Evolutionary conservation across 169 alveolate genomes (phyloP), one percentile per base, ranked within the genome.

Genomic region (Cryptosporidium ubiquitum): DNA sequence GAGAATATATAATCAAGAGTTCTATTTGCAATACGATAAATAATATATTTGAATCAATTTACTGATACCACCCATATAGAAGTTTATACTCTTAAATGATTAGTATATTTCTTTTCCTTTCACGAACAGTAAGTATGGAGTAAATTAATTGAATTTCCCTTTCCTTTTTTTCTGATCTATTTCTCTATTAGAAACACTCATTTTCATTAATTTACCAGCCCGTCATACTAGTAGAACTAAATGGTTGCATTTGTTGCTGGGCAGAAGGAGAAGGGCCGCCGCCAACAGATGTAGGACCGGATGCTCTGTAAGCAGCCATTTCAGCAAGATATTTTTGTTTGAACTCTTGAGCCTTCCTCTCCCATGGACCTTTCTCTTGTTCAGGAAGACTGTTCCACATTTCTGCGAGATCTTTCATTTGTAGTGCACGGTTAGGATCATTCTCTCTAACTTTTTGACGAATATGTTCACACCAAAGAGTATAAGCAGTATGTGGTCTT

Each of bases 301-400:
- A 79, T 20, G 89, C 89, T 40, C 89, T 79, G 52, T 79, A 79
- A 29, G 89, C 89, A 6, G 89, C 89, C 89, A 79, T 79, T 64
- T 79, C 89, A 61, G 89, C 89, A 20, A 79, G 75, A 64, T 79
- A 79, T 61, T 79, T 79, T 14, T 79, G 89, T 39, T 79, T 79
- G 26, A 79, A 79, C 29, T 79, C 89, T 47, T 79, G 89, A 0
- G 89, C 89, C 49, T 79, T 79, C 40, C 89, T 35, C 35, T 79
- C 89, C 89, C 89, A 79, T 20, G 89, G 89, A 16, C 89, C 89
- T 61, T 79, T 79, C 61, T 79, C 89, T 61, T 79, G 89, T 61
- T 79, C 89, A n/a, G 89, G 89, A n/a, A 79, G 69, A 79, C 75
- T 79, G 29, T 79, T 79, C 89, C 89, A 79, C 89, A 79, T 79